Percentiles rank a stretch among this genome's conserved stretches.
Evolutionary conservation across 306 rosid genomes (phyloP).

Genomic region (Trifolium subterraneum): DNA sequence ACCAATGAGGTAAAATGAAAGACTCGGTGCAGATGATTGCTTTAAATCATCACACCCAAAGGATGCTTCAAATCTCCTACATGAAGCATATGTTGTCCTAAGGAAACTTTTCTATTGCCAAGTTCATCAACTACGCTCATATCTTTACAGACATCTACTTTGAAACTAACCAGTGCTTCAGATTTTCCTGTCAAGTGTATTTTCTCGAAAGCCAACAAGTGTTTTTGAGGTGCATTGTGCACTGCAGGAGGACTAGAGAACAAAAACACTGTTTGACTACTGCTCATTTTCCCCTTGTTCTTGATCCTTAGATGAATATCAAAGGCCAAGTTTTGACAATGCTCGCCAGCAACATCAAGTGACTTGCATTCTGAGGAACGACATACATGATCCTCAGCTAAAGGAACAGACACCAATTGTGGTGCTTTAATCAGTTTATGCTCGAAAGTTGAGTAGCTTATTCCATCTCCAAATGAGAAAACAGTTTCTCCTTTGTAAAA

Average conservation of each 20-base stretch:
- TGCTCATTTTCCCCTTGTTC: slow-evolving; percentile 66
- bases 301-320: slow-evolving; percentile 70
- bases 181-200: slow-evolving; percentile 53
- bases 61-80: slow-evolving; percentile 80
- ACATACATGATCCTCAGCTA: slow-evolving; percentile 69
- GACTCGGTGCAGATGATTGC: slow-evolving; percentile 38
- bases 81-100: slow-evolving; percentile 82
- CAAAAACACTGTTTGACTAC: slow-evolving; percentile 69
- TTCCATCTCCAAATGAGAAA: slow-evolving; percentile 81
- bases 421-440: slow-evolving; percentile 72
- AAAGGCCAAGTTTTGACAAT: slow-evolving; percentile 63
- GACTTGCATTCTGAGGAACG: slow-evolving; percentile 69
- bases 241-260: slow-evolving; percentile 76
- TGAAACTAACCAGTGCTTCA: slow-evolving; percentile 64
- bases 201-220: slow-evolving; percentile 80
- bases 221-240: slow-evolving; percentile 82
- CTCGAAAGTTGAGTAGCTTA: slow-evolving; percentile 68
- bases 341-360: slow-evolving; percentile 54
- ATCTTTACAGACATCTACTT: slow-evolving; percentile 87
- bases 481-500: slow-evolving; percentile 88
- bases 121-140: slow-evolving; percentile 84
- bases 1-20: slow-evolving; percentile 23
- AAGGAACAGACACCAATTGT: slow-evolving; percentile 52
- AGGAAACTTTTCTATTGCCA: slow-evolving; percentile 77
- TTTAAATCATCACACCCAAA: slow-evolving; percentile 72